Conservation (phyloP, 1,284 basidiomycete species). For the Apiotrichum laibachii region DNA sequence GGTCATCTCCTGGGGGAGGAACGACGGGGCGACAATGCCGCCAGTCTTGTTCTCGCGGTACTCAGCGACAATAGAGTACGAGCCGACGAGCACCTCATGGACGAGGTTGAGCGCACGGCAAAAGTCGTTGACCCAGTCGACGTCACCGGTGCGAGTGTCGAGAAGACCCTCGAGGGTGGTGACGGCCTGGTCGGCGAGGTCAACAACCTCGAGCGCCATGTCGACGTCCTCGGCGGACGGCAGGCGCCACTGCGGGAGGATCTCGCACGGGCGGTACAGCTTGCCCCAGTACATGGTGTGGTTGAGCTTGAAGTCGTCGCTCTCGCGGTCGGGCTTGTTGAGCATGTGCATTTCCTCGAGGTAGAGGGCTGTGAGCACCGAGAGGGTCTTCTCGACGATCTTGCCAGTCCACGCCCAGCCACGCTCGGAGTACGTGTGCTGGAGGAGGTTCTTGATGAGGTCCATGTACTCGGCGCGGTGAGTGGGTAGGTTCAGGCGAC, state of each 20-base stretch:
- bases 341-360: conserved; percentile 78
- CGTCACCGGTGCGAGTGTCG: conserved; percentile 59
- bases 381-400: conserved; percentile 73
- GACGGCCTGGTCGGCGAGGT: conserved; percentile 59
- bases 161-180: conserved; percentile 66
- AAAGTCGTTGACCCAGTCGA: conserved; percentile 83
- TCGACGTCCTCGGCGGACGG: conserved; percentile 59
- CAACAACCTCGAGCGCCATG: conserved; percentile 75
- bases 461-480: conserved; percentile 53
- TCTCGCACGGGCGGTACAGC: conserved; percentile 73
- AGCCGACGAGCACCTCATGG: conserved; percentile 36
- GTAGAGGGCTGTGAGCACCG: conserved; percentile 74
- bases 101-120: conserved; percentile 64
- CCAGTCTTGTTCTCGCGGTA: conserved; percentile 39
- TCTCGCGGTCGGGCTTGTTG: conserved; percentile 77
- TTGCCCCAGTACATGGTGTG: conserved; percentile 82
- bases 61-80: conserved; percentile 46
- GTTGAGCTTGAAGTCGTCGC: conserved; percentile 67
- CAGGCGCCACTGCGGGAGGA: conserved; percentile 82
- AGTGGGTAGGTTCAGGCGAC: conserved; percentile 30
- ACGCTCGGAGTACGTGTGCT: conserved; percentile 82
- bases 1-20: conserved; percentile 60
- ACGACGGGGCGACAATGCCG: conserved; percentile 33
- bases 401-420: conserved; percentile 81
- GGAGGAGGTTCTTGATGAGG: conserved; percentile 67